Evolutionary conservation across 140 eudicot species (phyloP), one percentile per base, ranked within the genome.

Genomic region (Erigeron philadelphicus): DNA sequence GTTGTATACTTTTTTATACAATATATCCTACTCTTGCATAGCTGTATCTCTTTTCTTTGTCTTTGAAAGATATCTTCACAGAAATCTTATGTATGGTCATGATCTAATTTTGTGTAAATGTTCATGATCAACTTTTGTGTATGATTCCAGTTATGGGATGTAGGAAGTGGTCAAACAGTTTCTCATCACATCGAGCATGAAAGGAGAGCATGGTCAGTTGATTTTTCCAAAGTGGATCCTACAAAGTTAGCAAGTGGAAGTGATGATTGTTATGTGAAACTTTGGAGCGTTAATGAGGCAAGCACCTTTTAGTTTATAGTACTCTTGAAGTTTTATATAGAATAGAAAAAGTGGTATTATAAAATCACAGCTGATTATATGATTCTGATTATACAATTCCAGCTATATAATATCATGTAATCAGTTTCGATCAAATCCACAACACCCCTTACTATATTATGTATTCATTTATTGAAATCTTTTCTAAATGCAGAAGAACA

Each of bases 141-240:
- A 66, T 61, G 67, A 58, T 81, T 86, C 44, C 87, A 93, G 98
- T 65, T 88, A 72, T 93, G 98, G 98, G 96, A 93, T 80, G 96
- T 84, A 17, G 76, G 84, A 66, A 89, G 80, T 23, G 95, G 98
- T 64, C 87, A 85, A 83, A 84, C 57, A 9, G 76, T 86, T 81
- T 77, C 83, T 50, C 80, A 93, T 17, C 84, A 79, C 73, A 46
- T 44, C 38, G 98, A 89, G 78, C 98, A 93, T 59, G 74, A 76
- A 44, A 72, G 70, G 80, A 78, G 98, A 78, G 96, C 96, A 50
- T 93, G 98, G 96, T 93, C 93, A 31, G 96, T 89, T 79, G 98
- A 93, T 67, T 93, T 89, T 64, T 93, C 98, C 76, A 84, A 58
- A 57, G 83, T 81, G 70, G 95, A 93, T 68, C 98, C 98, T 15